Percentiles rank a stretch among this genome's conserved stretches.
Evolutionary conservation across 768 basidiomycete genomes (phyloP).

Genomic region (Xerocomus spinulosus): DNA sequence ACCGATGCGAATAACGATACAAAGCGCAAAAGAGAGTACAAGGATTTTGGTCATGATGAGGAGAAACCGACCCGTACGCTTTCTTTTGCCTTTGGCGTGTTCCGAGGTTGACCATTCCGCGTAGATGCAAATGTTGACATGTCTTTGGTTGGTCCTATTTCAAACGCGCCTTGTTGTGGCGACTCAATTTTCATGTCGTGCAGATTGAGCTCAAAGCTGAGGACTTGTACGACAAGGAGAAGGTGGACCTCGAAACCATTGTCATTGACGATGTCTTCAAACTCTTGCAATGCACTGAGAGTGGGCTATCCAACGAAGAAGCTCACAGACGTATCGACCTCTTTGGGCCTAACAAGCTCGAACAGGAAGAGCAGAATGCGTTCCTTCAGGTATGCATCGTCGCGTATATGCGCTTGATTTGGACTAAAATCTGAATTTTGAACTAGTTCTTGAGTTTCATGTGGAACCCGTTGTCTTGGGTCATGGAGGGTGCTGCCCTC

Average conservation of each 20-base stretch:
- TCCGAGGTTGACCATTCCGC: conserved; percentile 1
- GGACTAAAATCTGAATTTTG: background rate
- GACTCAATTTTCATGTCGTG: background rate
- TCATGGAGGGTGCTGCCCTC: conserved; percentile 95
- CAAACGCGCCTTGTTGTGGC: background rate
- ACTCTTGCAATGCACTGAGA: conserved; percentile 84
- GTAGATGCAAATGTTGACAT: conserved; percentile 85
- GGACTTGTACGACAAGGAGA: conserved; percentile 96
- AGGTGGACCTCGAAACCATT: conserved; percentile 97
- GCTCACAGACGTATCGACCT: conserved; percentile 80
- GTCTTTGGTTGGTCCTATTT: conserved; percentile 50
- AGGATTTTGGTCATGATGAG: conserved; percentile 75
- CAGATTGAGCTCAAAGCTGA: conserved; percentile 87
- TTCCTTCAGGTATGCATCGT: conserved; percentile 67
- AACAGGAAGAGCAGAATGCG: conserved; percentile 84
- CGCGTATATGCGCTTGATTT: background rate
- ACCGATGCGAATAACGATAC: conserved; percentile 22
- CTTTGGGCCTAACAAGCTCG: conserved; percentile 95
- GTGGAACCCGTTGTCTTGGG: conserved; percentile 99
- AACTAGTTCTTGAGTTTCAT: conserved; percentile 87
- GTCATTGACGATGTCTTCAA: conserved; percentile 96
- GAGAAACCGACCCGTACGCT: conserved; percentile 63
- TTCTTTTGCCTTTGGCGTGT: background rate
- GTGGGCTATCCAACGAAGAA: conserved; percentile 73
- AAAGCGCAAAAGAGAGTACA: conserved; percentile 78